These are phyloP conservation scores for Cetraspora pellucida DNA, from an alignment of 192 early-diverging fungal species.

Conservation along the genomic window DNA sequence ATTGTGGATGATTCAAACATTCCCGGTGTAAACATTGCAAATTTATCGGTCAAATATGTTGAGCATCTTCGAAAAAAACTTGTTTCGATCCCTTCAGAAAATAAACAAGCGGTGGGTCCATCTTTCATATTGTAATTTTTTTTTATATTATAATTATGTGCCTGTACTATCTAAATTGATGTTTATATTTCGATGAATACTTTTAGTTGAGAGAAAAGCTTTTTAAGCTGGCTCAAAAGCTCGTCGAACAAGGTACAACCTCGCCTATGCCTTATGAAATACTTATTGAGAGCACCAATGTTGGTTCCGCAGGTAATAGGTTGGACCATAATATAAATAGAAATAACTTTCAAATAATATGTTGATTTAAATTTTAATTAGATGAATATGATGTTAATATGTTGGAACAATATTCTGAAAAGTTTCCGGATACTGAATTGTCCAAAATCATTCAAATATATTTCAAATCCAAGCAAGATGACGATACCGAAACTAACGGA, in stretches of 20 bases:
- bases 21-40: constrained; percentile 33
- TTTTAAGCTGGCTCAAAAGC: constrained; percentile 35
- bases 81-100: constrained; percentile 21
- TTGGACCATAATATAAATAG: background rate
- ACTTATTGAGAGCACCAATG: constrained; percentile 51
- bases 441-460: constrained; percentile 53
- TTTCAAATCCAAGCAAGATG: constrained; percentile 39
- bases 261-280: constrained; percentile 51
- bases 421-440: constrained; percentile 49
- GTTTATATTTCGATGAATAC: background rate
- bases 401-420: constrained; percentile 44
- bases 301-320: constrained; percentile 38
- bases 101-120: constrained; percentile 26
- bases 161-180: background rate
- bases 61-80: constrained; percentile 45
- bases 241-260: constrained; percentile 36
- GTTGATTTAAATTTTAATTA: constrained; percentile 3
- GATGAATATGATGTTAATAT: constrained; percentile 50
- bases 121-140: background rate
- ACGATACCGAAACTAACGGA: constrained; percentile 39
- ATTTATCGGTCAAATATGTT: constrained; percentile 17
- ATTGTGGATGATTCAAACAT: constrained; percentile 30
- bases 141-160: background rate
- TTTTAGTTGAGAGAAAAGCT: constrained; percentile 44
- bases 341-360: background rate